Evolutionary conservation across 1,139 yeast genomes (phyloP).

Genomic region (Suhomyces panamericanus): DNA sequence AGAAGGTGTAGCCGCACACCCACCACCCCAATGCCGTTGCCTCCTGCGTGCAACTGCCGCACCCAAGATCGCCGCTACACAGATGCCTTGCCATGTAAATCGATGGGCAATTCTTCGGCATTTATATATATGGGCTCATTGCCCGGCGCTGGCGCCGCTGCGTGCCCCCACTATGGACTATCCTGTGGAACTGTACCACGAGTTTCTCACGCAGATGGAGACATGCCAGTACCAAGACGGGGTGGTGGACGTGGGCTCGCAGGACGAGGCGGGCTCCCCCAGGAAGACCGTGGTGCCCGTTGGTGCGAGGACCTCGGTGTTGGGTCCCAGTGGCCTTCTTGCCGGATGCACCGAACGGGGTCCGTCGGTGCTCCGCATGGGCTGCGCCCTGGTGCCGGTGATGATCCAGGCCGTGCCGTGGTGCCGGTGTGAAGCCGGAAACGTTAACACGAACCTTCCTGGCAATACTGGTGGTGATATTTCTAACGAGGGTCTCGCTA

Average conservation of each 20-base stretch:
- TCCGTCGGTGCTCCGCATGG: no score
- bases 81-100: slow-evolving; percentile 6
- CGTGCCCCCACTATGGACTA: slow-evolving; percentile 5
- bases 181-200: slow-evolving; percentile 31
- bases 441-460: no score
- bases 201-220: slow-evolving; percentile 34
- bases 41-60: slow-evolving; percentile 5
- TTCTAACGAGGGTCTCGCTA: no score
- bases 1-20: slow-evolving; percentile 1
- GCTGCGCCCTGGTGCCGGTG: no score
- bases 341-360: no score
- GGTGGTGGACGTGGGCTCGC: slow-evolving; percentile 6
- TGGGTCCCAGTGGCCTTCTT: background rate
- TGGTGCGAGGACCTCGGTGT: background rate
- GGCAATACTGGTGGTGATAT: no score
- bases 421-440: no score
- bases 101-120: slow-evolving; percentile 7
- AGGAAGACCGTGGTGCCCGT: no score
- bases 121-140: background rate
- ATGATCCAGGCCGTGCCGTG: no score
- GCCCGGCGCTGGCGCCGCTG: background rate
- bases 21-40: slow-evolving; percentile 1
- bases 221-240: slow-evolving; percentile 23
- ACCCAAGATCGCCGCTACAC: slow-evolving; percentile 1
- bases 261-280: no score